Evolutionary conservation across 768 basidiomycete species (phyloP), one percentile per base, ranked within the genome.

Genomic region (Tylopilus plumbeoviolaceoides): DNA sequence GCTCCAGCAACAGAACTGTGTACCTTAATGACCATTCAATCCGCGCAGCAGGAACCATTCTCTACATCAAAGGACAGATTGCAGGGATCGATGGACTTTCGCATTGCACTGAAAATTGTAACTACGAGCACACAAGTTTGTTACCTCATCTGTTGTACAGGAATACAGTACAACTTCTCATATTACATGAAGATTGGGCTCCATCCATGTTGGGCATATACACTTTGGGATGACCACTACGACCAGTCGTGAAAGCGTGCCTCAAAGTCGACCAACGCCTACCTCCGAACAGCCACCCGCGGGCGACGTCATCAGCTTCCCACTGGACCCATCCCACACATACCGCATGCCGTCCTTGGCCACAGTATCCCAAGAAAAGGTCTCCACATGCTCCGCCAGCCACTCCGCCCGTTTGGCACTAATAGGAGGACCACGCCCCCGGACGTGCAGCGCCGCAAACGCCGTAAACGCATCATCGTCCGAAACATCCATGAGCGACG

Each of bases 1-100:
- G 11, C 65, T 76, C 27, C 69, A 78, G 50, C 2, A 42, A 2
- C 0, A 35, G 5, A 53, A 74, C 53, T 79, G 78, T 59, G 69
- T 47, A n/a, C 1, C 15, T n/a, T n/a, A n/a, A n/a, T n/a, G n/a
- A n/a, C n/a, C n/a, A n/a, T n/a, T n/a, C n/a, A n/a, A n/a, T n/a
- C n/a, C n/a, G n/a, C n/a, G n/a, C n/a, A n/a, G n/a, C n/a, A n/a
- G n/a, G n/a, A n/a, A n/a, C n/a, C n/a, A n/a, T n/a, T n/a, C n/a
- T n/a, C n/a, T n/a, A n/a, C n/a, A n/a, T n/a, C n/a, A n/a, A n/a
- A n/a, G n/a, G n/a, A n/a, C n/a, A n/a, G n/a, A n/a, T n/a, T n/a
- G n/a, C n/a, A n/a, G 1, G 23, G 23, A 23, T 23, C 5, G 23
- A 23, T 5, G 23, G 23, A 23, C 23, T 23, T 2, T 23, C 23